Evolutionary conservation across 148 eudicot species (phyloP).

Genomic region (Chenopodium album): DNA sequence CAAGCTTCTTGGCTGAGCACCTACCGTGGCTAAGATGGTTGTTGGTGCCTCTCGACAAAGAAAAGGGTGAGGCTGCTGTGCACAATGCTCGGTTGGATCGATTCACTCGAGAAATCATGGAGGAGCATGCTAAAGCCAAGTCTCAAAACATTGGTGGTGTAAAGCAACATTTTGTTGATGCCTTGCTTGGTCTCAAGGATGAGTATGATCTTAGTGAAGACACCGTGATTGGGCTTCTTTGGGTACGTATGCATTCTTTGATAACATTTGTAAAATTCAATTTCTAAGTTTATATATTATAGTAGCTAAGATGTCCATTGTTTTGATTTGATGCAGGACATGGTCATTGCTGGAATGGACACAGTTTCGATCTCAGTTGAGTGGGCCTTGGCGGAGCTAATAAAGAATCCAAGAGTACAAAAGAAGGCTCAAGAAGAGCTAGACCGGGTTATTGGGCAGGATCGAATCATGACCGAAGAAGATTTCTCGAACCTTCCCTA

Average conservation of each 20-base stretch:
- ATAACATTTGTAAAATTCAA: background rate
- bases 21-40: constrained; percentile 71
- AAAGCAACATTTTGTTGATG: constrained; percentile 83
- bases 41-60: constrained; percentile 56
- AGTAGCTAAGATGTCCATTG: background rate
- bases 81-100: constrained; percentile 53
- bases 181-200: constrained; percentile 60
- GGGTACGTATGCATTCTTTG: constrained; percentile 47
- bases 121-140: constrained; percentile 59
- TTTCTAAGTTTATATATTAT: background rate
- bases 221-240: constrained; percentile 73
- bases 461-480: constrained; percentile 67
- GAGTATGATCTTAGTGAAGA: constrained; percentile 79
- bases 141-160: constrained; percentile 38
- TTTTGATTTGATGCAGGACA: constrained; percentile 48
- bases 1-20: constrained; percentile 59
- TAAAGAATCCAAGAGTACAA: constrained; percentile 73
- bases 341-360: constrained; percentile 91
- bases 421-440: constrained; percentile 86
- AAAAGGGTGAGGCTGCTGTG: constrained; percentile 51
- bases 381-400: constrained; percentile 84
- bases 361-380: constrained; percentile 68
- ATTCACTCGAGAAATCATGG: constrained; percentile 68
- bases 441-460: constrained; percentile 54
- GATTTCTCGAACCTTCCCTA: constrained; percentile 77